Conservation (phyloP, 768 basidiomycete species). For the Holtermanniella nyarrowii region DNA sequence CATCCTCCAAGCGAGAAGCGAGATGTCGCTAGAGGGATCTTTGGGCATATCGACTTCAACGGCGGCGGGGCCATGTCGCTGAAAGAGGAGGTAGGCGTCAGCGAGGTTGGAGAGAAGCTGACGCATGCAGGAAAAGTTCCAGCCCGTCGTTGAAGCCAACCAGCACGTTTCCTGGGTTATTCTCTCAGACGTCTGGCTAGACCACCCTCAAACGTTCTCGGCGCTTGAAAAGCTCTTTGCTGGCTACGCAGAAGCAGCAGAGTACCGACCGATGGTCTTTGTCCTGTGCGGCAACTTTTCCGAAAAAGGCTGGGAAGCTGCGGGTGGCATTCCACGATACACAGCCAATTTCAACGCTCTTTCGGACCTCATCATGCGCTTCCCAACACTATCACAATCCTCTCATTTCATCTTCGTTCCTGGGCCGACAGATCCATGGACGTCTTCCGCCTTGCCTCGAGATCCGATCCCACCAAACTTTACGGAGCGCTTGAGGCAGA, state of each 20-base stretch:
- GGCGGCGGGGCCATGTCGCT: slow-evolving; percentile 87
- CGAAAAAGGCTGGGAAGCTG: slow-evolving; percentile 66
- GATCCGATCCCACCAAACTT: slow-evolving; percentile 69
- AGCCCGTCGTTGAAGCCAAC: slow-evolving; percentile 34
- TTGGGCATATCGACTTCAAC: slow-evolving; percentile 92
- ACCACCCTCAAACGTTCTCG: slow-evolving; percentile 67
- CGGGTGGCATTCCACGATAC: slow-evolving; percentile 66
- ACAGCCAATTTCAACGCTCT: slow-evolving; percentile 62
- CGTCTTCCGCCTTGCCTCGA: slow-evolving; percentile 71
- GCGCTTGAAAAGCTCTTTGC: slow-evolving; percentile 80
- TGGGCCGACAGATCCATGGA: slow-evolving; percentile 75
- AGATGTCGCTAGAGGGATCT: slow-evolving; percentile 77
- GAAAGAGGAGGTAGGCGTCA: slow-evolving; percentile 71
- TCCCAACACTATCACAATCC: slow-evolving; percentile 60
- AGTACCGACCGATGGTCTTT: slow-evolving; percentile 80
- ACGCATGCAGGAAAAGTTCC: slow-evolving; percentile 35
- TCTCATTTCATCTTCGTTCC: slow-evolving; percentile 93
- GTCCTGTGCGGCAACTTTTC: slow-evolving; percentile 94
- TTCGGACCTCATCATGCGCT: slow-evolving; percentile 71
- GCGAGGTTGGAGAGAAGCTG: slow-evolving; percentile 23
- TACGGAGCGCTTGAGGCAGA: slow-evolving; percentile 55
- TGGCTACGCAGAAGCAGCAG: slow-evolving; percentile 58
- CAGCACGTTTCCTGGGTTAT: slow-evolving; percentile 75
- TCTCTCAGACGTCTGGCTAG: slow-evolving; percentile 91
- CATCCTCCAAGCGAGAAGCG: slow-evolving; percentile 94